Evolutionary conservation across 768 basidiomycete species (phyloP).

Genomic region (Mycena filopes): DNA sequence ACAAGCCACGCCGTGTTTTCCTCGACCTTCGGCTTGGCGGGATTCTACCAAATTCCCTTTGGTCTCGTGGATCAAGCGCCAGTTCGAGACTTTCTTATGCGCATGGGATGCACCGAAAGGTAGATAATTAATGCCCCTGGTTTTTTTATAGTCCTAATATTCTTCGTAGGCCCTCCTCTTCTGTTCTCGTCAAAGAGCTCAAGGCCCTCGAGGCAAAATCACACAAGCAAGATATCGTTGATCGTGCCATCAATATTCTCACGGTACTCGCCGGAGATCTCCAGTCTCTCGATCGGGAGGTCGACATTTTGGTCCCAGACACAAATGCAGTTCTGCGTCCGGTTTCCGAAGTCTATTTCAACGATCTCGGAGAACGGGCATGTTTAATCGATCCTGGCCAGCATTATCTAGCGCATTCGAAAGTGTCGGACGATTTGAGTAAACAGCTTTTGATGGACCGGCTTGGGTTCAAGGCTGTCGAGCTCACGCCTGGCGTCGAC

Average conservation of each 20-base stretch:
- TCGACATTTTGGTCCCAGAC: slow-evolving; percentile 52
- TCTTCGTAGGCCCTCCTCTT: slow-evolving; percentile 43
- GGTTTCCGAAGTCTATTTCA: slow-evolving; percentile 45
- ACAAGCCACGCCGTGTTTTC: slow-evolving; percentile 37
- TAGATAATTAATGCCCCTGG: slow-evolving; percentile 21
- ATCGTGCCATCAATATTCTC: slow-evolving; percentile 44
- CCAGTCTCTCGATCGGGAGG: slow-evolving; percentile 35
- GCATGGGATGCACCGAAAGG: slow-evolving; percentile 54
- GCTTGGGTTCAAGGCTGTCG: slow-evolving; percentile 47
- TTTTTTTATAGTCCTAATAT: not conserved
- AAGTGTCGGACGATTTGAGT: slow-evolving; percentile 45
- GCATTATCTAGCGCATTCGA: slow-evolving; percentile 43
- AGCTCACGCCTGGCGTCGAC: slow-evolving; percentile 46
- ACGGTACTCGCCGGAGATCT: slow-evolving; percentile 40
- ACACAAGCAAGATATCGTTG: slow-evolving; percentile 28
- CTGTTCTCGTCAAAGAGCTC: slow-evolving; percentile 42
- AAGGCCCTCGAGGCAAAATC: slow-evolving; percentile 29
- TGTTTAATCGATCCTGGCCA: slow-evolving; percentile 36
- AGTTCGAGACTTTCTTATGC: slow-evolving; percentile 35
- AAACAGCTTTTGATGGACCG: slow-evolving; percentile 43
- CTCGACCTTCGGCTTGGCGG: slow-evolving; percentile 33
- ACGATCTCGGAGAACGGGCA: slow-evolving; percentile 52
- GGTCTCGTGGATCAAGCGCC: slow-evolving; percentile 25
- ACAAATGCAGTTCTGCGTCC: slow-evolving; percentile 39
- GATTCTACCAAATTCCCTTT: slow-evolving; percentile 35